Evolutionary conservation across 306 rosid species (phyloP).

Genomic region (Vigna reflexopilosa): DNA sequence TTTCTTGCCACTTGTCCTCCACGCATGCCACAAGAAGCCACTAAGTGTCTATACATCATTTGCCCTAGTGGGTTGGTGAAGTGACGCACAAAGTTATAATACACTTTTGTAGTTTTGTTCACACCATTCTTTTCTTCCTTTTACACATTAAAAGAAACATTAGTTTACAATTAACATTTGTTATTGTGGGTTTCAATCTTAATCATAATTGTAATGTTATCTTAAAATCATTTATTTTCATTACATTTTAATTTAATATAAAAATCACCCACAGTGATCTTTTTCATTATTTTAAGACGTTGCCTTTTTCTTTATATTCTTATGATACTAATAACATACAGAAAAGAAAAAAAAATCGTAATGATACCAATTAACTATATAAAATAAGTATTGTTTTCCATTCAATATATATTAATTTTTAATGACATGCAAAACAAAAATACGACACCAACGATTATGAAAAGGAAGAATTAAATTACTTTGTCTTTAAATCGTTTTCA

Average conservation of each 20-base stretch:
- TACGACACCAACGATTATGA: no score
- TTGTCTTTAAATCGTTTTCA: no score
- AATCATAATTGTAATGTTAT: constrained; percentile 1
- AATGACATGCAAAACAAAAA: no score
- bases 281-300: no score
- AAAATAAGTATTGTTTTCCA: no score
- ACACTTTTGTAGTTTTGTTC: constrained; percentile 20
- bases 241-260: background rate
- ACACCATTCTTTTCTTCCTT: constrained; percentile 27
- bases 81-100: constrained; percentile 35
- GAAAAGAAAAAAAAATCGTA: no score
- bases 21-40: constrained; percentile 15
- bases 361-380: no score
- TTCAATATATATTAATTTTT: no score
- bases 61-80: constrained; percentile 43
- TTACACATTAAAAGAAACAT: background rate
- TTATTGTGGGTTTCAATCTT: background rate
- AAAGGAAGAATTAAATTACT: no score
- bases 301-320: no score
- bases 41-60: background rate
- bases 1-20: constrained; percentile 31
- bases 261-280: no score
- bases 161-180: background rate
- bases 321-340: no score
- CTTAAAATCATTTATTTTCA: background rate